Evolutionary conservation across 371 early-diverging fungal genomes (phyloP).

Genomic region (Phascolomyces articulosus): DNA sequence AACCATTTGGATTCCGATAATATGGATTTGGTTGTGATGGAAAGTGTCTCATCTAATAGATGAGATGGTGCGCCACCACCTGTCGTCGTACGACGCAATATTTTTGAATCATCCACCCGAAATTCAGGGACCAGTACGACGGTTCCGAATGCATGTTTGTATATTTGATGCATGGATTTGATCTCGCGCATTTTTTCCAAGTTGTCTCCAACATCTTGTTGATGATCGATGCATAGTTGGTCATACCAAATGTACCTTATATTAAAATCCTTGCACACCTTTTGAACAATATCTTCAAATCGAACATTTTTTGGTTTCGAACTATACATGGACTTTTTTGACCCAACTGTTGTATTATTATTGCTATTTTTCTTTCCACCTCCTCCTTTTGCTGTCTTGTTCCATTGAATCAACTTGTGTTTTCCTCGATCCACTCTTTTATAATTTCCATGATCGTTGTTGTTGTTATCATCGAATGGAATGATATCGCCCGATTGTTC

Average conservation of each 20-base stretch:
- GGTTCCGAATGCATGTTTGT: neutral
- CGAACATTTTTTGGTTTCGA: neutral
- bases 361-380: no score
- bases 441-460: no score
- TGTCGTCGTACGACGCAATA: no score
- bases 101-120: neutral
- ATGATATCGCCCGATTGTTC: neutral
- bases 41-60: no score
- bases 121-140: neutral
- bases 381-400: neutral
- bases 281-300: neutral
- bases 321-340: no score
- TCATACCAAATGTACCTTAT: neutral
- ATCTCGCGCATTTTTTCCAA: neutral
- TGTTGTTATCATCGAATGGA: neutral
- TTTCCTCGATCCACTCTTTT: neutral
- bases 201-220: neutral
- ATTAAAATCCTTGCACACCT: neutral
- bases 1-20: neutral
- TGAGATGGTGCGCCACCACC: no score
- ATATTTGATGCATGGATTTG: neutral
- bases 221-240: neutral
- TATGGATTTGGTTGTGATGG: no score
- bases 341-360: no score
- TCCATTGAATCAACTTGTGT: neutral